phyloP scores from a whole-genome alignment of 2,329 filamentous ascomycete genomes.

The Hypomyces perniciosus region DNA sequence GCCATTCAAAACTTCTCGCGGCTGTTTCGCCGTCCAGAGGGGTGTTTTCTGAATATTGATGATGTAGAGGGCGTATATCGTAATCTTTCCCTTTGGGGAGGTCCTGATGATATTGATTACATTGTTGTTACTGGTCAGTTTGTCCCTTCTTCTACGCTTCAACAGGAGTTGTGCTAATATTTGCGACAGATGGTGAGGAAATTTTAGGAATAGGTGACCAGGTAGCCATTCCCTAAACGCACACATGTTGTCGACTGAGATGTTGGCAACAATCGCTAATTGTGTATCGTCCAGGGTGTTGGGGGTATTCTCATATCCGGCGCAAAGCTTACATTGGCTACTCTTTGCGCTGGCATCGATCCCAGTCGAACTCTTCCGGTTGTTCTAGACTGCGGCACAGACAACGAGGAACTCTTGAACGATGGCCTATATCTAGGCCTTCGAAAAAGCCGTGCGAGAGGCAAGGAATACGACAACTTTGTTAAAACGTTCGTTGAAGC shows the following conservation, averaged over 20 bases:
- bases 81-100: constrained; percentile 62
- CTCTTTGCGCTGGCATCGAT: constrained; percentile 80
- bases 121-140: constrained; percentile 74
- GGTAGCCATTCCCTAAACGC: not conserved
- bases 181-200: constrained; percentile 50
- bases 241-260: not conserved
- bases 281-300: constrained; percentile 46
- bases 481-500: constrained; percentile 67
- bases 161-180: not conserved
- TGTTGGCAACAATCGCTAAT: not conserved
- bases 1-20: constrained; percentile 80
- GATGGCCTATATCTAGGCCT: constrained; percentile 78
- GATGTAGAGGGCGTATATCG: constrained; percentile 60
- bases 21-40: constrained; percentile 71
- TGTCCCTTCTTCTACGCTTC: too few relatives aligned
- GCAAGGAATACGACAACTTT: constrained; percentile 69
- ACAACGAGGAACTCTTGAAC: constrained; percentile 68
- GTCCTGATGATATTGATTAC: constrained; percentile 71
- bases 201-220: constrained; percentile 89
- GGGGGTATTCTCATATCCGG: constrained; percentile 79
- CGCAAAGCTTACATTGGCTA: constrained; percentile 77
- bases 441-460: constrained; percentile 57
- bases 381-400: constrained; percentile 78
- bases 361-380: constrained; percentile 73
- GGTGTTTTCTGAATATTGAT: constrained; percentile 72